Base-by-base conservation (phyloP, 2,329 filamentous ascomycete species). In the Dactylonectria estremocensis region DNA sequence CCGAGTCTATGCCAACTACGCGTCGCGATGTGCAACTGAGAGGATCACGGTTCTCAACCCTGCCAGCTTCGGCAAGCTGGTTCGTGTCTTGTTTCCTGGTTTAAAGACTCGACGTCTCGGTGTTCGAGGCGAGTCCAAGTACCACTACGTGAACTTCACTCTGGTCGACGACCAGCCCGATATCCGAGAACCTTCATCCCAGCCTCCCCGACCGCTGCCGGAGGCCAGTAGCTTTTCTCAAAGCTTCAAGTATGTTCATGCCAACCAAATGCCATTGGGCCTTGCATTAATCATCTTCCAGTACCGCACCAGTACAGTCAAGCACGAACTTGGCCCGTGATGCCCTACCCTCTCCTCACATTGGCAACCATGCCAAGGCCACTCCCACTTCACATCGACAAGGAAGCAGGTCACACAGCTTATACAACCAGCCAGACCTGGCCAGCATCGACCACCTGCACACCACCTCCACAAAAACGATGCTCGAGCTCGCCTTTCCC, bases 61-160 rank as follows among this genome's bases (percentile, higher is more conserved):
- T 48, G 96, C 96, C 10, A 98, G 95, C 31, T 99, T 99, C 81
- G 96, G 96, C 64, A 99, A 99, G 81, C 89, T 99, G 49, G 96
- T 99, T 37, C 91, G 96, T 35, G 95, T 99, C 45, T 92, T 99
- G 58, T 99, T 98, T 75, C 95, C 96, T 0, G 95, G 95, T 48
- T 91, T 99, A 22, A 95, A 97, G 82, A 99, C 96, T 35, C 89
- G 96, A 66, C 90, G 96, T 71, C 86, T 99, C 13, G 96, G 96
- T 69, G 95, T 98, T 53, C 91, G 96, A 60, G 96, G 96, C 71
- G 95, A 98, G 83, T 99, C 96, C 14, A 99, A 99, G 80, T 99
- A 99, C 80, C 96, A 99, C 81, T 99, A 99, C 77, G 90, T 92
- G 53, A 91, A 91, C 76, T 92, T 92, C 74, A 84, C 84, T 13